Evolutionary conservation across 192 early-diverging fungal genomes (phyloP).

Genomic region (Paraglomus occultum): DNA sequence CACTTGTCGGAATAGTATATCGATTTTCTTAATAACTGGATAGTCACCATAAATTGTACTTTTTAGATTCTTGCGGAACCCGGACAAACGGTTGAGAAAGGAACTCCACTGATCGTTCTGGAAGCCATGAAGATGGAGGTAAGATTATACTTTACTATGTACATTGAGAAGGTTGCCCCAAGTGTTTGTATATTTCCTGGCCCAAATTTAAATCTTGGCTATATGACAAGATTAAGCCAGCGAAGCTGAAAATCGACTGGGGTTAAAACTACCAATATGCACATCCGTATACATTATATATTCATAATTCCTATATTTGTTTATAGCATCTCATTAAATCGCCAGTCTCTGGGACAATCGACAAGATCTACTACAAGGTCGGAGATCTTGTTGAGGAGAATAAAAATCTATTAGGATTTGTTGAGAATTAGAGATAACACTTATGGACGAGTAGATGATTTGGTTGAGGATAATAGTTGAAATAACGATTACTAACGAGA

Average conservation of each 20-base stretch:
- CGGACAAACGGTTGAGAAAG: constrained; percentile 80
- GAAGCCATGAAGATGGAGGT: constrained; percentile 99
- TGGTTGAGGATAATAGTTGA: too few relatives aligned
- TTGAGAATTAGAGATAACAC: constrained; percentile 37
- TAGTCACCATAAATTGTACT: background rate
- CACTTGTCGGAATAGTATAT: background rate
- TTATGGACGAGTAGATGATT: background rate
- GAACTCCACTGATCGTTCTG: constrained; percentile 75
- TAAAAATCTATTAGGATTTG: constrained; percentile 77
- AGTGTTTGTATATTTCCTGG: background rate
- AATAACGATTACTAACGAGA: too few relatives aligned
- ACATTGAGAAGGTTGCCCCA: background rate
- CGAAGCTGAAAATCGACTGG: too few relatives aligned
- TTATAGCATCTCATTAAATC: constrained; percentile 79
- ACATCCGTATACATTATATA: background rate
- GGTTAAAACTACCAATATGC: too few relatives aligned
- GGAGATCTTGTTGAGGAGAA: constrained; percentile 89
- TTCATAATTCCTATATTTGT: background rate
- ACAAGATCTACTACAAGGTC: constrained; percentile 74
- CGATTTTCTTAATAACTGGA: background rate
- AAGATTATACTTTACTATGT: constrained; percentile 33
- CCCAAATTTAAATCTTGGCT: background rate
- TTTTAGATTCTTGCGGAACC: constrained; percentile 48
- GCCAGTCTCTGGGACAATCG: constrained; percentile 68
- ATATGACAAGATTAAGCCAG: too few relatives aligned